phyloP scores from a whole-genome alignment of 2,329 filamentous ascomycete species.

The Botrytis pseudocinerea region DNA sequence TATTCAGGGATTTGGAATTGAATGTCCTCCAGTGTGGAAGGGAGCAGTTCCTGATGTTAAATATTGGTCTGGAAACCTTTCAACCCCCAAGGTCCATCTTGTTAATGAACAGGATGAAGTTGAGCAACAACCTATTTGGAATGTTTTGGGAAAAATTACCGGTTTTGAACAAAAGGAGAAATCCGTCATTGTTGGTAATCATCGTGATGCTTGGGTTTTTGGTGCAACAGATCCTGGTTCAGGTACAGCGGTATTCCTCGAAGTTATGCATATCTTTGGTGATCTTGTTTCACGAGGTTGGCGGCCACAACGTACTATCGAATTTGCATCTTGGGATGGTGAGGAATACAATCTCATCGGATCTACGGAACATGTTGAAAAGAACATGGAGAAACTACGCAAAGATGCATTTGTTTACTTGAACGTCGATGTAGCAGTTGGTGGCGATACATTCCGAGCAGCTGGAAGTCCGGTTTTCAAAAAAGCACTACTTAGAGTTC shows the following conservation, averaged over 20 bases:
- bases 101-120: conserved; percentile 86
- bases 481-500: conserved; percentile 67
- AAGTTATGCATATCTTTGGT: conserved; percentile 82
- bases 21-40: conserved; percentile 69
- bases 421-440: conserved; percentile 84
- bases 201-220: conserved; percentile 90
- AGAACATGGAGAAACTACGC: conserved; percentile 71
- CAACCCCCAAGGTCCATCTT: conserved; percentile 76
- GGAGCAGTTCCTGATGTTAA: conserved; percentile 76
- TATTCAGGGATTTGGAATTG: conserved; percentile 72
- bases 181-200: conserved; percentile 86
- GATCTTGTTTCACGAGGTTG: conserved; percentile 76
- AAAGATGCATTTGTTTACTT: conserved; percentile 81
- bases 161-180: conserved; percentile 84
- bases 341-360: conserved; percentile 92
- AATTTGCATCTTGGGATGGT: conserved; percentile 96
- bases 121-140: conserved; percentile 83
- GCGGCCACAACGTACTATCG: conserved; percentile 89
- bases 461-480: conserved; percentile 79
- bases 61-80: conserved; percentile 81
- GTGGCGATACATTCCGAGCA: conserved; percentile 72
- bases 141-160: conserved; percentile 79
- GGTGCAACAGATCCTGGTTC: conserved; percentile 84
- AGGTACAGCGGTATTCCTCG: conserved; percentile 87
- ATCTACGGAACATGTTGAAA: conserved; percentile 93